These are phyloP conservation scores for Colletotrichum melonis DNA, from an alignment of 2,329 filamentous ascomycete species.

Conservation along the genomic window DNA sequence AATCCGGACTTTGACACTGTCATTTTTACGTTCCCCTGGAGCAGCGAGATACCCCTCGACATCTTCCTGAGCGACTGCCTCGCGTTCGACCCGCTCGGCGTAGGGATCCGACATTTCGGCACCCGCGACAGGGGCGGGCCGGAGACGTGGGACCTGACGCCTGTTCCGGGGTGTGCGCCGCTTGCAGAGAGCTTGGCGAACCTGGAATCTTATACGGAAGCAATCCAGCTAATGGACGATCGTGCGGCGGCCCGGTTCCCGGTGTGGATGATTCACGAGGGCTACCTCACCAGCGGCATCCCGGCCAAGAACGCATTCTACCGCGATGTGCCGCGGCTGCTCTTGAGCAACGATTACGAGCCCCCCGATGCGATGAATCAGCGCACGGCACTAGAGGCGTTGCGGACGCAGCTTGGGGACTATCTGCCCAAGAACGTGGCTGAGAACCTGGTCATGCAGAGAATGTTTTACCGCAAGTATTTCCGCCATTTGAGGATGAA, in stretches of 20 bases:
- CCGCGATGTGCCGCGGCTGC: conserved; percentile 22
- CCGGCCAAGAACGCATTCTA: conserved; percentile 31
- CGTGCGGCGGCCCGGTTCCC: conserved; percentile 31
- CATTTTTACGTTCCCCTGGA: conserved; percentile 37
- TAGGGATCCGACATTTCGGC: conserved; percentile 33
- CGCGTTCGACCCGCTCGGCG: conserved; percentile 31
- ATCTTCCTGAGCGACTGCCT: conserved; percentile 35
- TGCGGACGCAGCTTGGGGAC: conserved; percentile 21
- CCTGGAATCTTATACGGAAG: conserved; percentile 31
- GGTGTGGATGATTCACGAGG: conserved; percentile 36
- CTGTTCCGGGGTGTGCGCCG: conserved; percentile 29
- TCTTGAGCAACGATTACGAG: conserved; percentile 31
- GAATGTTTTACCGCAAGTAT: conserved; percentile 36
- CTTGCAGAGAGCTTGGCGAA: conserved; percentile 29
- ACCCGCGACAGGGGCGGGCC: conserved; percentile 32
- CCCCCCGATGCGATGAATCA: conserved; percentile 28
- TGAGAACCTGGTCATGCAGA: conserved; percentile 29
- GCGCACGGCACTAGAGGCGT: conserved; percentile 18
- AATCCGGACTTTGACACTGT: conserved; percentile 38
- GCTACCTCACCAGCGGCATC: conserved; percentile 31
- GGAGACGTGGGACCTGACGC: conserved; percentile 35
- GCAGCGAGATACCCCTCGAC: conserved; percentile 34
- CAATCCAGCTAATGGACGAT: conserved; percentile 35
- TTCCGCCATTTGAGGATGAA: conserved; percentile 34
- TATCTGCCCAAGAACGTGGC: conserved; percentile 23